These are phyloP conservation scores for Neocallimastix lanati DNA, from an alignment of 192 early-diverging fungal genomes.

Conservation along the genomic window DNA sequence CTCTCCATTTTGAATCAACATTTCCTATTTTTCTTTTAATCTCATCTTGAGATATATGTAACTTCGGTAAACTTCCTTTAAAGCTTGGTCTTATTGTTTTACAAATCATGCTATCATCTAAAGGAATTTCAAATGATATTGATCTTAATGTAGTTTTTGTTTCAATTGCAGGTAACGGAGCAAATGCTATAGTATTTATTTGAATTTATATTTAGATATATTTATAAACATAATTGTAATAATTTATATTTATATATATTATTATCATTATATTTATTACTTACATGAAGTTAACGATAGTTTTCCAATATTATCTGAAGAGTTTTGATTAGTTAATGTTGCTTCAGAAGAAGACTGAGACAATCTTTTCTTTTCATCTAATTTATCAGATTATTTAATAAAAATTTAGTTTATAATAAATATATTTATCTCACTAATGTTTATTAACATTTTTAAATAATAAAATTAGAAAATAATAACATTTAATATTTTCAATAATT, in stretches of 20 bases:
- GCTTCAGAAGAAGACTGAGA: background rate
- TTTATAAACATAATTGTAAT: too few species aligned
- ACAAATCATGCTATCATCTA: background rate
- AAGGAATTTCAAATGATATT: background rate
- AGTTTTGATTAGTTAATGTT: background rate
- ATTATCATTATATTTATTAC: background rate
- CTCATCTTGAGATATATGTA: background rate
- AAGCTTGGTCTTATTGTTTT: background rate
- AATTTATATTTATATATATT: too few species aligned
- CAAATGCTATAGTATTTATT: background rate
- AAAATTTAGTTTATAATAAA: too few species aligned
- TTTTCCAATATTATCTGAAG: background rate
- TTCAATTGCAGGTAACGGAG: background rate
- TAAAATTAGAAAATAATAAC: too few species aligned
- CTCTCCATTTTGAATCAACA: background rate
- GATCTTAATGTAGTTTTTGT: background rate
- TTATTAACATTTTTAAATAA: too few species aligned
- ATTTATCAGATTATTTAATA: background rate
- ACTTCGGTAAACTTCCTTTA: background rate
- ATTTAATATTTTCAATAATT: too few species aligned
- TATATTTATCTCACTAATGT: too few species aligned
- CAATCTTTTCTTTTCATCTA: background rate
- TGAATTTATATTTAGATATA: too few species aligned
- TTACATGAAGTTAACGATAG: background rate
- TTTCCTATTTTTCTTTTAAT: background rate